phyloP scores from a whole-genome alignment of 257 asterid species.

The Solanum phureja region DNA sequence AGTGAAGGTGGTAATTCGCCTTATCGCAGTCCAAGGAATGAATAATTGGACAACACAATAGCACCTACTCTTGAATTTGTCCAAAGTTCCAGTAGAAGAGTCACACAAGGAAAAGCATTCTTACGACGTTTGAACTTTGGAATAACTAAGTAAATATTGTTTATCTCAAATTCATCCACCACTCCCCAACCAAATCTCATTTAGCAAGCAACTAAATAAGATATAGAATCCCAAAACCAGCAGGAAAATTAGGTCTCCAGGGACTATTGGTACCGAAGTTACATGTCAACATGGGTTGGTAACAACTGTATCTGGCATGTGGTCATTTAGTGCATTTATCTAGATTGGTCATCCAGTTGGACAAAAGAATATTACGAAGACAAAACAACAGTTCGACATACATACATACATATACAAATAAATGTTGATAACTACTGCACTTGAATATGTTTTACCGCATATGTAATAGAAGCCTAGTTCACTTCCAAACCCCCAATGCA shows the following conservation, averaged over 20 bases:
- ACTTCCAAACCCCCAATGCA: constrained; percentile 64
- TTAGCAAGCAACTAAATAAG: not conserved
- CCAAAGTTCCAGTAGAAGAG: not conserved
- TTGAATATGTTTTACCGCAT: constrained; percentile 46
- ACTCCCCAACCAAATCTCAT: not conserved
- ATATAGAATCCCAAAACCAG: not conserved
- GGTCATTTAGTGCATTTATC: not conserved
- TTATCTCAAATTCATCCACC: not conserved
- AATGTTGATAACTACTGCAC: not conserved
- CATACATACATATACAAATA: not conserved
- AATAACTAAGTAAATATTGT: not conserved
- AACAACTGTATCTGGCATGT: not conserved
- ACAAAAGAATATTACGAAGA: not conserved
- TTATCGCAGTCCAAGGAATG: not conserved
- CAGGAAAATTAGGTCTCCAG: not conserved
- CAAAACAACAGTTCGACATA: not conserved
- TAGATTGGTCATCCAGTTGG: not conserved
- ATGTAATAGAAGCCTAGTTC: constrained; percentile 77
- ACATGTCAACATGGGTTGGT: not conserved
- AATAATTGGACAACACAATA: not conserved
- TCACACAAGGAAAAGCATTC: not conserved
- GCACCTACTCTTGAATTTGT: not conserved
- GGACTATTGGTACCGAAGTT: not conserved
- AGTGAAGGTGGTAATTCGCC: not conserved
- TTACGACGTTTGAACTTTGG: not conserved